Conservation (phyloP, 805 yeast species). For the Saturnispora serradocipensis region DNA sequence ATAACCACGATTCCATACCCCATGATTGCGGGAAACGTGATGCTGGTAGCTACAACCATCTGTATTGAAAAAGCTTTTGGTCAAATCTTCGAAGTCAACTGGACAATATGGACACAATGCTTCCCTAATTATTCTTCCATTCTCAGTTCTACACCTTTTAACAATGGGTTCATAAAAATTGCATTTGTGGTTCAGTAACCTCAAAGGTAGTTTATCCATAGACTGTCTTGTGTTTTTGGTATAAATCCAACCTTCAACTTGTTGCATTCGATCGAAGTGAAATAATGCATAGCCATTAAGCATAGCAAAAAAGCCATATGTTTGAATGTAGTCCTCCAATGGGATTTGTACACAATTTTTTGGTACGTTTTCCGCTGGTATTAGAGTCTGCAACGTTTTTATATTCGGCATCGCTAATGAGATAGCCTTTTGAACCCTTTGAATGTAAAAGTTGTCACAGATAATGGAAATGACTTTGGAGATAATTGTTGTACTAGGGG, state of each 20-base stretch:
- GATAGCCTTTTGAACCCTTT: background rate
- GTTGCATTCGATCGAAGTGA: background rate
- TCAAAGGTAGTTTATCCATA: slow-evolving; percentile 4
- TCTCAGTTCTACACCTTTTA: slow-evolving; percentile 13
- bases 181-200: slow-evolving; percentile 4
- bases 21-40: slow-evolving; percentile 27
- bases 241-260: slow-evolving; percentile 7
- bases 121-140: slow-evolving; percentile 16
- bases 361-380: background rate
- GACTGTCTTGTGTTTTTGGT: slow-evolving; percentile 1
- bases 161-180: slow-evolving; percentile 16
- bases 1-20: slow-evolving; percentile 25
- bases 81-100: slow-evolving; percentile 1
- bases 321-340: background rate
- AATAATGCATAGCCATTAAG: slow-evolving; percentile 6
- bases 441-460: background rate
- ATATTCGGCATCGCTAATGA: background rate
- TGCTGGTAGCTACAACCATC: slow-evolving; percentile 24
- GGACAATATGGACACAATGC: slow-evolving; percentile 27
- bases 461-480: slow-evolving; percentile 1
- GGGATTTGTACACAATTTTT: background rate
- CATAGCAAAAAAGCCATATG: background rate
- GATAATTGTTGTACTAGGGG: background rate
- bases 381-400: too few species aligned
- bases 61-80: slow-evolving; percentile 17